Evolutionary conservation across 2,329 filamentous ascomycete species (phyloP).

Genomic region (Neoarthrinium moseri): DNA sequence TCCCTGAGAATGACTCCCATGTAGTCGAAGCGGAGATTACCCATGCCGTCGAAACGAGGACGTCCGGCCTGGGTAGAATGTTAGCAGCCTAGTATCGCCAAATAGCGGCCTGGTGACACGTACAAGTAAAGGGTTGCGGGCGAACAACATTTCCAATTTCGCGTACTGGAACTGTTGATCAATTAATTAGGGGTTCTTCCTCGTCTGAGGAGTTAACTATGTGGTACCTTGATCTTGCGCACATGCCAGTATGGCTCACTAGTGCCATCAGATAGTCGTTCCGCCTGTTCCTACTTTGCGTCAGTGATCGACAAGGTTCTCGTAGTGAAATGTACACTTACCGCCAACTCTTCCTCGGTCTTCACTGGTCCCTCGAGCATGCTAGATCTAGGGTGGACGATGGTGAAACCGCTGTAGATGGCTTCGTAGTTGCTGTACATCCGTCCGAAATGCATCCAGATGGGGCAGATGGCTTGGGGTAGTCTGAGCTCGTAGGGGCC

Average conservation of each 20-base stretch:
- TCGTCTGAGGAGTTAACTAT: not conserved
- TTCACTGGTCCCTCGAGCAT: not conserved
- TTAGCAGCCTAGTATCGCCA: not conserved
- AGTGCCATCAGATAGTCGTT: constrained; percentile 8
- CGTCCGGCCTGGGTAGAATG: not conserved
- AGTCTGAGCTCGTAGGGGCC: not conserved
- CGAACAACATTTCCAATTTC: not conserved
- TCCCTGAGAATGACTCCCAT: constrained; percentile 9
- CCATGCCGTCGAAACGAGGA: constrained; percentile 11
- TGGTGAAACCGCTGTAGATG: too few relatives aligned
- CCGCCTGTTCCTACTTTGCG: not conserved
- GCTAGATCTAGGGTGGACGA: too few relatives aligned
- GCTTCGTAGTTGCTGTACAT: constrained; percentile 1
- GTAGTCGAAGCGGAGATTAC: constrained; percentile 12
- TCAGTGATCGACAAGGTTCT: too few relatives aligned
- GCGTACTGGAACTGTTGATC: not conserved
- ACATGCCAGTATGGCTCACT: constrained; percentile 12
- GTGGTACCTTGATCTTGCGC: constrained; percentile 6
- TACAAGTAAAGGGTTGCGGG: not conserved
- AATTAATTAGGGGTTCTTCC: too few relatives aligned
- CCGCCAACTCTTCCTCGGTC: not conserved
- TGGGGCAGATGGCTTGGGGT: not conserved
- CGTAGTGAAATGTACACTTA: constrained; percentile 1
- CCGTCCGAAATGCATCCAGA: not conserved
- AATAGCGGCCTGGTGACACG: not conserved